Base-by-base conservation (phyloP, 2,329 filamentous ascomycete species). In the Diaporthe capsici region DNA sequence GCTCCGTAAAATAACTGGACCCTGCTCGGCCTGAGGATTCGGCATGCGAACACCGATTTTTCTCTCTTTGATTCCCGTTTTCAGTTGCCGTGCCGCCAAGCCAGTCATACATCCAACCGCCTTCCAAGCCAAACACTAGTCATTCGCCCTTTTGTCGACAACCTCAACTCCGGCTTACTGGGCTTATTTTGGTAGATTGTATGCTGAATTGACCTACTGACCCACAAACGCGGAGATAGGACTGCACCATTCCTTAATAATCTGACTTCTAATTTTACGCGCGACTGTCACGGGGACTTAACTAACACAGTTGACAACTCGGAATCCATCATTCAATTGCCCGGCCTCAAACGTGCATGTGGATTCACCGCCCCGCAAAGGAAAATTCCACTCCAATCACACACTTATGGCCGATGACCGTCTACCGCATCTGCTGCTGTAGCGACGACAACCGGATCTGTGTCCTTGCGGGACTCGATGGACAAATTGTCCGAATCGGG, bases 361-460 rank as follows among this genome's bases (percentile, higher is more conserved):
- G 20, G n/a, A 13, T 13, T 39, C 12, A 17, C 3, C 34, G 4
- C 2, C 3, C 7, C 7, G 5, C 12, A 3, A 25, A 4, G 3
- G 1, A 61, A 42, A 39, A 15, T 8, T 15, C 8, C 5, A 25
- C 3, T 34, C 20, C 58, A 61, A 15, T 7, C 7, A 47, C 10
- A 25, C n/a, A 2, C 22, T 37, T 28, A 68, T 13, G 65, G 65
- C 7, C 31, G 22, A 68, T 39, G 47, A n/a, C 75, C 70, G 55
- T 79, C 75, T 15, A 75, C 72, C 13, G 71, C 75, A 25, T 73
- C 75, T 37, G 73, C 76, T 39, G 72, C 60, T 58, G 76, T 78
- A 37, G 39, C 61, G 9, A 77, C 75, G 6, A 42, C 55, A 17
- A 76, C 72, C 4, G 72, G 67, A 22, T 76, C 75, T 12, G 78